A percentile compares a stretch with the other conserved stretches of the same genome.
Evolutionary conservation across 192 early-diverging fungal genomes (phyloP).

Genomic region (Glomus cerebriforme): DNA sequence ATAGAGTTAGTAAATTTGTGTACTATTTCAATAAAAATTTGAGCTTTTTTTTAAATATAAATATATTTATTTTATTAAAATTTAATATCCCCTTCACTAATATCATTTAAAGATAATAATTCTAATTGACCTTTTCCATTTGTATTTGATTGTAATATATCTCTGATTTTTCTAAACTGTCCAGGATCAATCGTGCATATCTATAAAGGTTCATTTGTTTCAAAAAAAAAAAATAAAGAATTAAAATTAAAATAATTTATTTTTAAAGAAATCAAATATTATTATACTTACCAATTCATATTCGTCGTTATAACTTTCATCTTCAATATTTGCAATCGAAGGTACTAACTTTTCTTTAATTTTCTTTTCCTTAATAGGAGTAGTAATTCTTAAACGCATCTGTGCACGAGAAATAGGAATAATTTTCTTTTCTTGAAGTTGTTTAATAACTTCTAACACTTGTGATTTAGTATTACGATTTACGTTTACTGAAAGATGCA

Average conservation of each 20-base stretch:
- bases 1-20: too few species aligned
- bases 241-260: conserved; percentile 11
- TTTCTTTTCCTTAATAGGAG: conserved; percentile 85
- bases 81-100: conserved; percentile 67
- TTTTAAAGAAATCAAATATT: neutral
- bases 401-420: conserved; percentile 94
- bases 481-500: conserved; percentile 90
- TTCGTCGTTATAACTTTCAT: conserved; percentile 78
- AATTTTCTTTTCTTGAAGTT: conserved; percentile 83
- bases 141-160: conserved; percentile 80
- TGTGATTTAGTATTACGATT: conserved; percentile 89
- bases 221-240: neutral
- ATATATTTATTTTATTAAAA: conserved; percentile 39
- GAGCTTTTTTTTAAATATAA: too few species aligned
- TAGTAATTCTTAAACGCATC: conserved; percentile 83
- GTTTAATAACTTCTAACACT: conserved; percentile 89
- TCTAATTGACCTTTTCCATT: conserved; percentile 90
- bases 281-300: conserved; percentile 73
- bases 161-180: conserved; percentile 81
- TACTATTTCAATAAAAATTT: too few species aligned
- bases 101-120: conserved; percentile 78
- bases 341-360: conserved; percentile 72
- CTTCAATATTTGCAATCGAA: conserved; percentile 67
- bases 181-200: conserved; percentile 90
- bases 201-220: conserved; percentile 43